Conservation (phyloP, 306 rosid genomes). For the Delonix regia region DNA sequence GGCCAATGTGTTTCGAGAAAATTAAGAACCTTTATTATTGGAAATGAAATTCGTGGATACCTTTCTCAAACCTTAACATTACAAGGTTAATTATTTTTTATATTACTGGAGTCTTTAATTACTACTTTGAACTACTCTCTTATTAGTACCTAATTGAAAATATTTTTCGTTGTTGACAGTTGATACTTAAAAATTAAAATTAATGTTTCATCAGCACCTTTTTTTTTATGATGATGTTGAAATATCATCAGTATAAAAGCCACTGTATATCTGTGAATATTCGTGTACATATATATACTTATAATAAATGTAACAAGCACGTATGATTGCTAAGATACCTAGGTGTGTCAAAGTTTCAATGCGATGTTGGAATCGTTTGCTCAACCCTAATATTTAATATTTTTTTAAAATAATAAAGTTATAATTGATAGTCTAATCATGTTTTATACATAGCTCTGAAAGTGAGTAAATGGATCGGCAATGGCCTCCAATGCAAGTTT, state of each 20-base stretch:
- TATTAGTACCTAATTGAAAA: too few relatives aligned
- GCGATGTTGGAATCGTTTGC: background rate
- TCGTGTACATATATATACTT: background rate
- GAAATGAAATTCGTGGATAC: too few relatives aligned
- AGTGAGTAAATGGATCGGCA: slow-evolving; percentile 40
- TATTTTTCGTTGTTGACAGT: too few relatives aligned
- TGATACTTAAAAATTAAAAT: background rate
- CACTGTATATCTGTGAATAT: background rate
- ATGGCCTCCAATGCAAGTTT: slow-evolving; percentile 44
- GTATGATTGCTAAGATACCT: background rate
- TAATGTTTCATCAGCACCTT: background rate
- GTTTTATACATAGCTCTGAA: slow-evolving; percentile 32
- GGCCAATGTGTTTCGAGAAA: background rate
- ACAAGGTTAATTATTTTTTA: too few relatives aligned
- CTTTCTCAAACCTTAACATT: too few relatives aligned
- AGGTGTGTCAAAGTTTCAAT: background rate
- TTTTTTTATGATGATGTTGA: background rate
- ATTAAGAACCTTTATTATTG: too few relatives aligned
- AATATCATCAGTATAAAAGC: background rate
- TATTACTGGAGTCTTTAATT: too few relatives aligned
- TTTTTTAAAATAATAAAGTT: too few relatives aligned
- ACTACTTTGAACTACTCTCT: too few relatives aligned
- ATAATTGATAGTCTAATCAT: slow-evolving; percentile 38
- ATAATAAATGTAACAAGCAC: too few relatives aligned
- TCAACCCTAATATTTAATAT: too few relatives aligned